Conservation (phyloP, 2,329 filamentous ascomycete species). For the Aspergillus amoenus region DNA sequence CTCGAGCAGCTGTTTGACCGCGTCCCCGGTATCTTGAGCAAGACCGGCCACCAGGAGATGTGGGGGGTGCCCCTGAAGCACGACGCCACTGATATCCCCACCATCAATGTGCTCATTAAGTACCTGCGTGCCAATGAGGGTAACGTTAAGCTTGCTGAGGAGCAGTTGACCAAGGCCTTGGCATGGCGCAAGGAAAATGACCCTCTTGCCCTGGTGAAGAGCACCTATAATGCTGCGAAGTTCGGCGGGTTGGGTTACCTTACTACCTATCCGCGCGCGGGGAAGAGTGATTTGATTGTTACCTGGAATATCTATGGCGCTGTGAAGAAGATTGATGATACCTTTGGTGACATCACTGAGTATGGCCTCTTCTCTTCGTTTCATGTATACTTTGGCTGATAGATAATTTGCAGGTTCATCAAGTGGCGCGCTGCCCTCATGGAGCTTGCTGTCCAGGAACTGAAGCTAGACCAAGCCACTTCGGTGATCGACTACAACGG, state of each 20-base stretch:
- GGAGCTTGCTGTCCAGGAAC: slow-evolving; percentile 77
- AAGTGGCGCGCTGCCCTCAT: slow-evolving; percentile 87
- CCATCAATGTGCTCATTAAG: slow-evolving; percentile 84
- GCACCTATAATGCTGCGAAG: slow-evolving; percentile 63
- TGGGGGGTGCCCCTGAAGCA: slow-evolving; percentile 72
- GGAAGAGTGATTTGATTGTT: slow-evolving; percentile 60
- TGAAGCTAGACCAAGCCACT: slow-evolving; percentile 69
- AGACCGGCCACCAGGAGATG: slow-evolving; percentile 70
- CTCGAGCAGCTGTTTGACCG: slow-evolving; percentile 59
- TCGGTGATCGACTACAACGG: slow-evolving; percentile 63
- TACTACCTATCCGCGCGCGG: slow-evolving; percentile 61
- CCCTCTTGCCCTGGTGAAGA: slow-evolving; percentile 61
- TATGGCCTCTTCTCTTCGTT: slow-evolving; percentile 47
- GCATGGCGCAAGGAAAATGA: slow-evolving; percentile 79
- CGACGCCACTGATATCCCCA: slow-evolving; percentile 61
- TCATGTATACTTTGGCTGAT: neutral
- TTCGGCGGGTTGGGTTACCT: slow-evolving; percentile 81
- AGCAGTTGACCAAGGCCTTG: slow-evolving; percentile 76
- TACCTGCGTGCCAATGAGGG: slow-evolving; percentile 87
- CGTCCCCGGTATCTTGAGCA: slow-evolving; percentile 58
- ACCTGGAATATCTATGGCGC: slow-evolving; percentile 94
- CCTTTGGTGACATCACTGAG: slow-evolving; percentile 80
- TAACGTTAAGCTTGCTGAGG: slow-evolving; percentile 69
- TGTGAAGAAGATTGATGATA: slow-evolving; percentile 75
- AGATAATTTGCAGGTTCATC: slow-evolving; percentile 64